phyloP scores from a whole-genome alignment of 2,329 filamentous ascomycete species.

The Cercospora sp. region DNA sequence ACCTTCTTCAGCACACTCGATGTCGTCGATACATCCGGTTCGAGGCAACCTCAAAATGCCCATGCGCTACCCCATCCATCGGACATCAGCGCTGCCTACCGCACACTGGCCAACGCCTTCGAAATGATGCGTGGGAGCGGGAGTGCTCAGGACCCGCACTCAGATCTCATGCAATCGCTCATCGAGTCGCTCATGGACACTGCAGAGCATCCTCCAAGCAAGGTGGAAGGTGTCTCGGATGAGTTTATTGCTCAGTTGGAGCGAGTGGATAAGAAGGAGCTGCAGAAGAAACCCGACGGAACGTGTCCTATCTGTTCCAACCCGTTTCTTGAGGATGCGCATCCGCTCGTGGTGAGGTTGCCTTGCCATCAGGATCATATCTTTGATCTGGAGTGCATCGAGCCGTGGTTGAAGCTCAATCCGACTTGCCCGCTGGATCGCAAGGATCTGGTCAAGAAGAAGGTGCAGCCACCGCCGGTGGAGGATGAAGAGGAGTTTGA shows the following conservation, averaged over 20 bases:
- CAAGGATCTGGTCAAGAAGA: conserved; percentile 58
- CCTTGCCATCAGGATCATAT: conserved; percentile 63
- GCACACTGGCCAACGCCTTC: conserved; percentile 61
- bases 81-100: conserved; percentile 59
- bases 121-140: conserved; percentile 53
- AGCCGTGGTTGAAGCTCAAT: conserved; percentile 64
- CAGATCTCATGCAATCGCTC: conserved; percentile 55
- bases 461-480: conserved; percentile 36
- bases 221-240: conserved; percentile 62
- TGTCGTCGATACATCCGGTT: conserved; percentile 56
- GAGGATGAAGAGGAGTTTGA: conserved; percentile 54
- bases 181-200: conserved; percentile 56
- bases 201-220: conserved; percentile 60
- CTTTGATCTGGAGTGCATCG: conserved; percentile 66
- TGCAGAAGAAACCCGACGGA: conserved; percentile 49
- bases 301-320: conserved; percentile 62
- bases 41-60: conserved; percentile 52
- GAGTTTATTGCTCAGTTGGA: conserved; percentile 62
- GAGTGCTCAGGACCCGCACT: conserved; percentile 23
- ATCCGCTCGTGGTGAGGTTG: conserved; percentile 63
- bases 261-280: conserved; percentile 56
- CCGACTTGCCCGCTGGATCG: conserved; percentile 65
- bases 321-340: conserved; percentile 61
- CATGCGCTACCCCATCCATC: conserved; percentile 61
- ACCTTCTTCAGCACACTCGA: conserved; percentile 66